Evolutionary conservation across 129 eudicot genomes (phyloP).

Genomic region (Centrapalus pauciflorus): DNA sequence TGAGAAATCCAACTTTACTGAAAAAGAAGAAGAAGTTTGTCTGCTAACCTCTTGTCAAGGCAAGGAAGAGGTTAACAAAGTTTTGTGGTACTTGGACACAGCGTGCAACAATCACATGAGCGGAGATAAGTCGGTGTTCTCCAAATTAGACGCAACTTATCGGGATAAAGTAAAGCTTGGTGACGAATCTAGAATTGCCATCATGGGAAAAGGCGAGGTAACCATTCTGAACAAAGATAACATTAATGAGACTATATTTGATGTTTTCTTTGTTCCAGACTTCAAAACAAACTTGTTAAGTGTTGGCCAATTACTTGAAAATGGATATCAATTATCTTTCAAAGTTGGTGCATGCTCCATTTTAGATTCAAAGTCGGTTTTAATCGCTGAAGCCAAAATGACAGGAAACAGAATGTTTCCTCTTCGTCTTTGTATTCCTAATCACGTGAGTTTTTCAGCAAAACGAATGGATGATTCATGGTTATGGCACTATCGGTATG

Average conservation of each 20-base stretch:
- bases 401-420: background rate
- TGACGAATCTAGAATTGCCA: background rate
- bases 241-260: background rate
- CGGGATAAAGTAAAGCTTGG: background rate
- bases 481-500: background rate
- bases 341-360: background rate
- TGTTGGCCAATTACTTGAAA: background rate
- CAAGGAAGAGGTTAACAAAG: background rate
- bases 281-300: too few relatives aligned
- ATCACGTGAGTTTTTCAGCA: background rate
- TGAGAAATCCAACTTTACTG: background rate
- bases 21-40: background rate
- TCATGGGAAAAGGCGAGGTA: constrained; percentile 1
- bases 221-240: background rate
- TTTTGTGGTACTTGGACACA: constrained; percentile 1
- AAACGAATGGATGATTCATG: background rate
- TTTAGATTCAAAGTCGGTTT: background rate
- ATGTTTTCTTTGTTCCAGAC: background rate
- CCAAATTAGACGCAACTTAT: background rate
- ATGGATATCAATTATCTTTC: background rate
- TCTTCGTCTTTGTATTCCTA: background rate
- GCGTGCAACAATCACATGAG: constrained; percentile 10
- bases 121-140: background rate
- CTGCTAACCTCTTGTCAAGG: background rate
- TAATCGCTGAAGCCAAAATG: background rate